A percentile compares a stretch with the other conserved stretches of the same genome.
These are phyloP conservation scores for Syncephalastrum monosporum DNA, from an alignment of 371 early-diverging fungal species.

Conservation along the genomic window DNA sequence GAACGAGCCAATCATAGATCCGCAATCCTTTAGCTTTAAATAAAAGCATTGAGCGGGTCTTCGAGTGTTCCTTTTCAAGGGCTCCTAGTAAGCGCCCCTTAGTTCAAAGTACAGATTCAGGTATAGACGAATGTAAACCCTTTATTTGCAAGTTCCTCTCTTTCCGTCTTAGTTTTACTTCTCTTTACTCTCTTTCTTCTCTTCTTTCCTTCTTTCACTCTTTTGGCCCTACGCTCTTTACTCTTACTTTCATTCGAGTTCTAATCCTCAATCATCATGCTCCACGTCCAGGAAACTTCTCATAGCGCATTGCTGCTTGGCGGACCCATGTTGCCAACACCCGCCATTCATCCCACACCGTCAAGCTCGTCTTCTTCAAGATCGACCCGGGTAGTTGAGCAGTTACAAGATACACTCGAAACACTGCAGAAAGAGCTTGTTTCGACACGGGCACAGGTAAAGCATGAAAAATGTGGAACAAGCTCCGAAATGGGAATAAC, in stretches of 20 bases:
- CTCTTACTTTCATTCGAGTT: slow-evolving; percentile 8
- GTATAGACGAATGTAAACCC: no score
- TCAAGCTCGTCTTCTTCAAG: slow-evolving; percentile 28
- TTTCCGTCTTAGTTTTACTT: not conserved
- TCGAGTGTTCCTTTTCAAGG: no score
- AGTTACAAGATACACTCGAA: slow-evolving; percentile 28
- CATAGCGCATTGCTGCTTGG: slow-evolving; percentile 17
- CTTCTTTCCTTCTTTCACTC: slow-evolving; percentile 5
- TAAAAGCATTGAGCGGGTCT: no score
- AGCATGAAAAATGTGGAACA: no score
- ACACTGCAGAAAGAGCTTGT: slow-evolving; percentile 30
- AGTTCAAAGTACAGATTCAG: no score
- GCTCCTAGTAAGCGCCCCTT: no score
- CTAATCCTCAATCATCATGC: slow-evolving; percentile 8
- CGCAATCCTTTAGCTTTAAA: no score
- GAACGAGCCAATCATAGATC: no score
- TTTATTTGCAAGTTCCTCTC: not conserved
- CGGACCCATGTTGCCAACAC: slow-evolving; percentile 12
- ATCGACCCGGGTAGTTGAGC: slow-evolving; percentile 41
- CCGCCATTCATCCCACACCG: slow-evolving; percentile 30
- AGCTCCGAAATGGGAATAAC: no score
- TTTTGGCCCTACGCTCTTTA: not conserved
- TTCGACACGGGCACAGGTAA: slow-evolving; percentile 33
- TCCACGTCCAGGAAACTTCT: slow-evolving; percentile 18
- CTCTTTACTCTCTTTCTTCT: slow-evolving; percentile 11